Evolutionary conservation across 805 yeast genomes (phyloP).

Genomic region (Candida pini): DNA sequence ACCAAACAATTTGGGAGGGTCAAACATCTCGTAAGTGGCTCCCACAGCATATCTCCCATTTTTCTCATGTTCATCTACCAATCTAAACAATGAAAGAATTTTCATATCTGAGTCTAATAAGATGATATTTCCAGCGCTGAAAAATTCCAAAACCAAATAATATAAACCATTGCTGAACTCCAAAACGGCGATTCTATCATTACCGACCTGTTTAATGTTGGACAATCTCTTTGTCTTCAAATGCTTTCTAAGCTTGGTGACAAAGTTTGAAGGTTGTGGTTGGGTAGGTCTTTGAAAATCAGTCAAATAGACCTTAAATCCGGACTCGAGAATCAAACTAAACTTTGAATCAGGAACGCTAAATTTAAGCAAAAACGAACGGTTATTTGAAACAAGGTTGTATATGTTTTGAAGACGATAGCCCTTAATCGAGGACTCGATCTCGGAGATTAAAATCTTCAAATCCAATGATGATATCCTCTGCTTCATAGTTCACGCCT

Average conservation of each 20-base stretch:
- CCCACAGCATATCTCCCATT: conserved; percentile 69
- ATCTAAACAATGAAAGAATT: conserved; percentile 70
- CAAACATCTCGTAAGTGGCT: conserved; percentile 60
- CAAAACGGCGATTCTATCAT: conserved; percentile 78
- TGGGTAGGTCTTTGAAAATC: conserved; percentile 78
- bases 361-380: conserved; percentile 76
- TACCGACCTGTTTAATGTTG: conserved; percentile 63
- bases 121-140: conserved; percentile 90
- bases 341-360: conserved; percentile 78
- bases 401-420: conserved; percentile 81
- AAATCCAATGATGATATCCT: conserved; percentile 82
- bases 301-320: conserved; percentile 73
- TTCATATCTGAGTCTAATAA: conserved; percentile 63
- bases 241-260: conserved; percentile 79
- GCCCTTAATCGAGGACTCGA: conserved; percentile 49
- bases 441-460: conserved; percentile 63
- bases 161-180: conserved; percentile 78
- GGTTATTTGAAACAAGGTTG: conserved; percentile 63
- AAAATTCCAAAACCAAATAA: conserved; percentile 81
- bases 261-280: conserved; percentile 80
- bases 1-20: conserved; percentile 44
- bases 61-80: conserved; percentile 68
- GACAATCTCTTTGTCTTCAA: conserved; percentile 75
- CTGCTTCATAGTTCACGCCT: too few relatives aligned
- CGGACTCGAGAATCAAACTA: conserved; percentile 75